Conservation (phyloP, 73 alveolate genomes). For the Durusdinium trenchii region DNA sequence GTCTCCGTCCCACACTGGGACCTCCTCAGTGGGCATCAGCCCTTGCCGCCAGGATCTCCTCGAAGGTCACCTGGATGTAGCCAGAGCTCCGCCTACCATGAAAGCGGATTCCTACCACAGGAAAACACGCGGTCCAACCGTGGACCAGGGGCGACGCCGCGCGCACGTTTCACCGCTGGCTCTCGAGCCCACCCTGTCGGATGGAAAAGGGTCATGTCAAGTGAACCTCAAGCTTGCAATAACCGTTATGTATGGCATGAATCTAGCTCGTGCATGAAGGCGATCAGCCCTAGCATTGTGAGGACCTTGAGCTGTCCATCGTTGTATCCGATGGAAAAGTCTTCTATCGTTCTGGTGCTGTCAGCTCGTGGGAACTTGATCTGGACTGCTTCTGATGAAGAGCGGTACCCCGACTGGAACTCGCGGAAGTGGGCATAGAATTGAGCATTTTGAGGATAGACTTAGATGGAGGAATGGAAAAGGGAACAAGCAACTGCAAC, state of each 20-base stretch:
- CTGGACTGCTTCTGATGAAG: background rate
- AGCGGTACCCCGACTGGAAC: background rate
- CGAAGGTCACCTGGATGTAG: too few species aligned
- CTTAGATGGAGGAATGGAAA: background rate
- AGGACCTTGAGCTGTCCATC: background rate
- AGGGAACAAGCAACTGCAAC: background rate
- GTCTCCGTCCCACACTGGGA: too few species aligned
- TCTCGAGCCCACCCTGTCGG: too few species aligned
- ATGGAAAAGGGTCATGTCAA: background rate
- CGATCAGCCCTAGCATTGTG: background rate
- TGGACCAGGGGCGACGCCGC: too few species aligned
- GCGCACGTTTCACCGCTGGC: too few species aligned
- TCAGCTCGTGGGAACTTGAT: background rate
- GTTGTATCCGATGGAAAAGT: background rate
- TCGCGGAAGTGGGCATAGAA: background rate
- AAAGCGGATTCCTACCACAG: too few species aligned
- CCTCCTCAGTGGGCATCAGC: too few species aligned
- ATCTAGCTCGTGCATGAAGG: background rate
- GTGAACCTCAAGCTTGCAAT: background rate
- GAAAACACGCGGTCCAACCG: too few species aligned
- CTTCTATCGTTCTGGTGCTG: background rate
- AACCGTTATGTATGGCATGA: background rate
- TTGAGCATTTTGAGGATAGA: constrained; percentile 14
- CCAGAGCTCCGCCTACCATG: too few species aligned
- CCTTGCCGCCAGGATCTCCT: too few species aligned